Evolutionary conservation across 2,329 filamentous ascomycete species (phyloP), one percentile per base, ranked within the genome.

Genomic region (Scortechinia acanthostroma): DNA sequence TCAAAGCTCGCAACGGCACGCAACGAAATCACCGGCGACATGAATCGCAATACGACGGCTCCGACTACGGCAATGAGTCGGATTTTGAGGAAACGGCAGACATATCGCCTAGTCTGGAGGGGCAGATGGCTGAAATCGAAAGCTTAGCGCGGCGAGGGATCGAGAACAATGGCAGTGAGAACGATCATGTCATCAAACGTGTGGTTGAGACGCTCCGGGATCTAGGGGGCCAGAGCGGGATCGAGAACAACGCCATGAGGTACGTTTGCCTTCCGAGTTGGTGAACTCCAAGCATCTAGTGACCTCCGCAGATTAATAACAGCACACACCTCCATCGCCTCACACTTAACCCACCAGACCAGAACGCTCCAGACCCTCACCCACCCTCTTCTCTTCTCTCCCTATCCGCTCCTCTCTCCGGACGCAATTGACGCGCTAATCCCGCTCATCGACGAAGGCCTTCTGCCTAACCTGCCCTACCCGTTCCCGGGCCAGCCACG

Each of bases 311-410:
- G 76, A 52, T 62, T 79, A 21, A 76, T 76, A 48, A 78, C 75
- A 16, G 73, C 76, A 37, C 73, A 79, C 55, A 71, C 73, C 28
- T 75, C 76, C 19, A 66, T 80, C 43, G 70, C 77, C 22, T 73
- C 76, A 3, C 76, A 83, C 56, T 65, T 83, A 17, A 74, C 70
- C 3, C 71, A 79, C 55, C 78, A 83, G 60, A 79, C 73, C 23
- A 77, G 78, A 49, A 69, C 69, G 20, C 61, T 84, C 20, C 74
- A 79, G 52, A 74, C 74, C 3, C 65, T 80, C 20, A 73, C 71
- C 43, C 74, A 79, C 30, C 71, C 73, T 14, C 67, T 83, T 43
- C 68, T 79, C 46, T 77, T 76, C 45, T 77, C 77, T 0, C 65
- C 74, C 28, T 72, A 74, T 49, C 70, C 73, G 33, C 62, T 73